phyloP scores from a whole-genome alignment of 2,329 filamentous ascomycete genomes.

The Ilyonectria destructans region DNA sequence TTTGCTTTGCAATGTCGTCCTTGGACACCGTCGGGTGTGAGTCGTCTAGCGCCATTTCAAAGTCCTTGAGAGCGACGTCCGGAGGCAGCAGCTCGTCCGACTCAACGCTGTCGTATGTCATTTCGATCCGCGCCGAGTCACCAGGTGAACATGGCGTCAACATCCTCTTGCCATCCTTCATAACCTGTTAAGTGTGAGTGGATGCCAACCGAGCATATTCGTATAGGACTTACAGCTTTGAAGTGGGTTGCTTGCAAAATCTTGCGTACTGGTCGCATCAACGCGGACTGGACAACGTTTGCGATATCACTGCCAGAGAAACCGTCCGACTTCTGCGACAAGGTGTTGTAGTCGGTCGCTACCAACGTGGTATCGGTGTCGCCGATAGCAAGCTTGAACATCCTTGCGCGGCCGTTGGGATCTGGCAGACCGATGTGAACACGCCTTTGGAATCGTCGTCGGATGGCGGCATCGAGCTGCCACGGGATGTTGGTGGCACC shows the following conservation, averaged over 20 bases:
- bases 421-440: constrained; percentile 97
- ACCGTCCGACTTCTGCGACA: constrained; percentile 89
- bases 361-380: constrained; percentile 90
- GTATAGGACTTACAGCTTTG: constrained; percentile 78
- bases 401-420: constrained; percentile 86
- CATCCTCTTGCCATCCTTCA: constrained; percentile 77
- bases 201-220: no score
- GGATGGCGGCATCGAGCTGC: constrained; percentile 97
- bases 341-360: constrained; percentile 82
- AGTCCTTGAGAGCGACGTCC: constrained; percentile 89
- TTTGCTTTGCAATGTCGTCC: constrained; percentile 87
- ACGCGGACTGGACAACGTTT: constrained; percentile 94
- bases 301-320: constrained; percentile 97
- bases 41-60: constrained; percentile 90
- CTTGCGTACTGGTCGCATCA: constrained; percentile 98
- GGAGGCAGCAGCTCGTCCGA: constrained; percentile 90
- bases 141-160: constrained; percentile 95
- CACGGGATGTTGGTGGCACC: constrained; percentile 99
- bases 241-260: constrained; percentile 99
- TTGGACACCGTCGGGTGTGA: constrained; percentile 91
- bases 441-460: constrained; percentile 94
- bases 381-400: constrained; percentile 97
- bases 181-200: constrained; percentile 69
- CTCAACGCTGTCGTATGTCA: constrained; percentile 92
- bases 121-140: constrained; percentile 87